Evolutionary conservation across 345 rosid species (phyloP).

Genomic region (Populus tremula): DNA sequence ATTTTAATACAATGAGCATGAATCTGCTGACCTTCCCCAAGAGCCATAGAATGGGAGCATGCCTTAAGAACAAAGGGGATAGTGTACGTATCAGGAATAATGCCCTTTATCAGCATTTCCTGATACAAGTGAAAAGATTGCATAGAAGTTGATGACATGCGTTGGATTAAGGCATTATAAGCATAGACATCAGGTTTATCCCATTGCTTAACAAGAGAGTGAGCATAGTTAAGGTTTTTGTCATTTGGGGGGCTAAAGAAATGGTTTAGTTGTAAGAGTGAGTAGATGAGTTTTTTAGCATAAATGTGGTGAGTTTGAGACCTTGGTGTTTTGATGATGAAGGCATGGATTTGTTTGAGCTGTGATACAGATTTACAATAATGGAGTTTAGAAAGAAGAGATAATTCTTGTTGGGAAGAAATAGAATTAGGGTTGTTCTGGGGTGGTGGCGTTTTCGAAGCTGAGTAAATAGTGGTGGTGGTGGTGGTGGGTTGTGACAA

Average conservation of each 20-base stretch:
- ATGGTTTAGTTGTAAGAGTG: background rate
- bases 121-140: conserved; percentile 21
- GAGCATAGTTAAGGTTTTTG: conserved; percentile 21
- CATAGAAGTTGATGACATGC: conserved; percentile 21
- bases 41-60: conserved; percentile 26
- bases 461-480: no score
- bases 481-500: no score
- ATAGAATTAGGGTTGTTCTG: no score
- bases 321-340: conserved; percentile 23
- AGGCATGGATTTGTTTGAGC: conserved; percentile 41
- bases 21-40: conserved; percentile 37
- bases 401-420: background rate
- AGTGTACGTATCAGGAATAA: conserved; percentile 40
- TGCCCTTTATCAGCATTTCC: conserved; percentile 35
- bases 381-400: conserved; percentile 23
- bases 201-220: conserved; percentile 15
- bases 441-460: no score
- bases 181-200: conserved; percentile 7
- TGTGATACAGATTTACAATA: conserved; percentile 28
- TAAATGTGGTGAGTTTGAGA: conserved; percentile 20
- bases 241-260: conserved; percentile 5
- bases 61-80: conserved; percentile 47
- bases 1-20: conserved; percentile 43
- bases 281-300: conserved; percentile 15
- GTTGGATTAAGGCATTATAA: conserved; percentile 41